Evolutionary conservation across 176 grass and related monocot species (phyloP), one percentile per base, ranked within the genome.

Genomic region (Aegilops sharonensis): DNA sequence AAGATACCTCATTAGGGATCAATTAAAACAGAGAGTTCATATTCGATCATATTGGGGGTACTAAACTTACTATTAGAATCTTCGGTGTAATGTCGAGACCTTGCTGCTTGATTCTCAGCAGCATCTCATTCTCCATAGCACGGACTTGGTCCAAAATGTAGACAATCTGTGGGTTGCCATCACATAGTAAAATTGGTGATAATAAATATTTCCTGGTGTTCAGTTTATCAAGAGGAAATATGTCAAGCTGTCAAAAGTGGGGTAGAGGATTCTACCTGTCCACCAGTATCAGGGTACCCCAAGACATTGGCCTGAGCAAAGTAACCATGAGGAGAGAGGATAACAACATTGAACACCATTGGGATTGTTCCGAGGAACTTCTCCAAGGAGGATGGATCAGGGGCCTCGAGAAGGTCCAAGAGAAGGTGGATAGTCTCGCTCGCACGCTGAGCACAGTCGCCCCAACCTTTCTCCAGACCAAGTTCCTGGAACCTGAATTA

Each of bases 71-170:
- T 78, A 94, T 92, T 27, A 94, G 90, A 84, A 94, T 94, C 68
- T 88, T 82, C 12, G 93, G 93, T 1, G 90, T 95, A 43, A 95
- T 95, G 61, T 95, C 65, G 0, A 95, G 93, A 77, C 93, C 93
- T 83, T 95, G 93, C 18, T 83, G 90, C 79, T 95, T 95, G 84
- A 94, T 95, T 74, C 88, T 88, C 68, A 92, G 54, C 25, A 95
- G 68, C 93, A 95, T 95, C 85, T 95, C 93, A 77, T 84, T 88
- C 85, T 95, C 93, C 85, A 95, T 83, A 78, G 93, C 93, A 77
- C 90, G 90, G 36, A 95, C 93, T 95, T 95, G 93, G 85, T 95
- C 93, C 93, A 95, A 88, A 77, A 95, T 95, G 76, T 95, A 95
- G 17, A 95, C 93, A 83, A 95, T 83, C 93, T 94, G 83, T 57